Conservation (phyloP, 352 stramenopile species). For the Globisporangium lucens region DNA sequence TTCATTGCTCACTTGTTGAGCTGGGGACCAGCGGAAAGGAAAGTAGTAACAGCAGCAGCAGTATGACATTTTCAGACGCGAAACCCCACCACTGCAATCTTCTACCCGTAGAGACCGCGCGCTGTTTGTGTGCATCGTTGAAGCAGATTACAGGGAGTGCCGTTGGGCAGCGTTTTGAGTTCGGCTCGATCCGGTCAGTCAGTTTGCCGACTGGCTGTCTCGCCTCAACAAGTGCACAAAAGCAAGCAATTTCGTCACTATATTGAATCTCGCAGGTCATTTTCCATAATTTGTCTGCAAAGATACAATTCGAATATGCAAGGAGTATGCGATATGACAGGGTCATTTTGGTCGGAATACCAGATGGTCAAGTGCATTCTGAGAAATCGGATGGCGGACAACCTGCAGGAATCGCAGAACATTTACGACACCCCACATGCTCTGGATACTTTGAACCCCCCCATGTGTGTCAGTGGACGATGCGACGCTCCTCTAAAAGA, state of each 20-base stretch:
- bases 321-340: neutral
- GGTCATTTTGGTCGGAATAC: neutral
- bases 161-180: neutral
- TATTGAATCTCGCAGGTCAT: neutral
- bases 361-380: neutral
- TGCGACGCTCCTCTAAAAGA: neutral
- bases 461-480: neutral
- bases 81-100: neutral
- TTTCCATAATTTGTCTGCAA: neutral
- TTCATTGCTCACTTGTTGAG: neutral
- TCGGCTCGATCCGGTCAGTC: neutral
- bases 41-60: neutral
- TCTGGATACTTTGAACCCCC: neutral
- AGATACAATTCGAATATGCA: neutral
- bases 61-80: neutral
- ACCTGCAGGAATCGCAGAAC: neutral
- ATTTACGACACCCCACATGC: slow-evolving; percentile 1
- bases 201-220: neutral
- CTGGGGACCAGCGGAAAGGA: too few species aligned
- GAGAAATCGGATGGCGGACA: slow-evolving; percentile 7
- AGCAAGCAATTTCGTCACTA: neutral
- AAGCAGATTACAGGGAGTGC: neutral
- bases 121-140: neutral
- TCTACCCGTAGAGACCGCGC: slow-evolving; percentile 6
- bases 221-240: neutral